phyloP scores from a whole-genome alignment of 768 basidiomycete genomes.

The Collybia mongolica region DNA sequence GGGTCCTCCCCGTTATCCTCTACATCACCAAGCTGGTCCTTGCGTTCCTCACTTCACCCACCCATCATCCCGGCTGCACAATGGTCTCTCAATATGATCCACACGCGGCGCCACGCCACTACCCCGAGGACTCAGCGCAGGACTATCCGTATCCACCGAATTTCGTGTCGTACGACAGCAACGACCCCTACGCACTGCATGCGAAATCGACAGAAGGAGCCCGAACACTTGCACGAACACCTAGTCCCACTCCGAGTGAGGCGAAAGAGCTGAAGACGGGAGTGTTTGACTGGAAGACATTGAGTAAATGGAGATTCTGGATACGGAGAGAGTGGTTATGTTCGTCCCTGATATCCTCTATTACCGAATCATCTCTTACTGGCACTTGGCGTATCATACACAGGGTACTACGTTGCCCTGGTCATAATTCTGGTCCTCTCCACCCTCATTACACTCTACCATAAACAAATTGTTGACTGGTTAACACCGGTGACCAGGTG shows the following conservation, averaged over 20 bases:
- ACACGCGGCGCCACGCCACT: too few relatives aligned
- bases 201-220: slow-evolving; percentile 16
- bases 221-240: slow-evolving; percentile 38
- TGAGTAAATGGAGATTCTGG: slow-evolving; percentile 49
- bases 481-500: slow-evolving; percentile 64
- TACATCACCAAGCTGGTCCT: too few relatives aligned
- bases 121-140: too few relatives aligned
- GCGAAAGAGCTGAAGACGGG: slow-evolving; percentile 38
- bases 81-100: too few relatives aligned
- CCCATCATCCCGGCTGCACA: too few relatives aligned
- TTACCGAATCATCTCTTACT: background rate
- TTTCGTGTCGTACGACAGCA: background rate
- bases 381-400: background rate
- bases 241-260: slow-evolving; percentile 68
- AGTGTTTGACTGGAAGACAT: slow-evolving; percentile 43
- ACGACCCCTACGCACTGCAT: slow-evolving; percentile 5
- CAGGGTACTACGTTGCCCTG: slow-evolving; percentile 53
- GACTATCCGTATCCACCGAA: slow-evolving; percentile 2
- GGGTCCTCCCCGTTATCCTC: too few relatives aligned
- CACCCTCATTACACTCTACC: slow-evolving; percentile 57
- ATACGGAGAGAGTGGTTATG: slow-evolving; percentile 56
- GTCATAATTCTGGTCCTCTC: slow-evolving; percentile 47
- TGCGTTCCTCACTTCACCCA: too few relatives aligned
- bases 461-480: slow-evolving; percentile 70
- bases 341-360: slow-evolving; percentile 28